Base-by-base conservation (phyloP, 257 asterid species). In the Mitragyna speciosa region DNA sequence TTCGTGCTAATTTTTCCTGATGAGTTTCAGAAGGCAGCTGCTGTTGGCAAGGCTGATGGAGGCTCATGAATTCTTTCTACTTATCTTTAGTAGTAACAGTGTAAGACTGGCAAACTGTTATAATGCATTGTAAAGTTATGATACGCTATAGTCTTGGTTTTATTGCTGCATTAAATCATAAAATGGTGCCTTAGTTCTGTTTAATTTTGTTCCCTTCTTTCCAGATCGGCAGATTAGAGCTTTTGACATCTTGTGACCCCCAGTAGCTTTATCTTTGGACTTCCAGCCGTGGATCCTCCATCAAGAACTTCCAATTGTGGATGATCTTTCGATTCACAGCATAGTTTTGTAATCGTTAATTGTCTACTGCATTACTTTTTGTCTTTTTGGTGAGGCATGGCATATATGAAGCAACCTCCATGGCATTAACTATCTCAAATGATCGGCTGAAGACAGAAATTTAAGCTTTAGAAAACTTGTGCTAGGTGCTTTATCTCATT, bases 211-310 rank as follows among this genome's bases (percentile, higher is more conserved):
- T 47, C 75, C 20, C 15, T 54, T 45, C 6, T 31, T 47, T 84
- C 41, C 86, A 80, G 84, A 56, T 75, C 72, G 68, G 72, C 73
- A 84, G 85, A 71, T 71, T 83, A 78, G 69, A 72, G 79, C 66
- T 77, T 76, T 36, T 64, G 48, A 73, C 76, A 48, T 78, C 41
- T 47, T 45, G 81, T 79, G 41, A 74, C 26, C 64, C 76, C 76
- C 49, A 31, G 73, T 81, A 48, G 78, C 80, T 64, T 75, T 45
- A 43, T n/a, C 47, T 15, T 22, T 45, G 56, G 41, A 58, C 68
- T 63, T 70, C 47, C 67, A 26, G 72, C 17, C 12, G 71, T 72
- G 75, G 80, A 72, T 67, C 48, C 65, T 43, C 43, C 52, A 59
- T 67, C 78, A 41, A 24, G 71, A 67, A 26, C 70, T 43, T 76